Conservation (phyloP, 768 basidiomycete genomes). For the Goffeauzyma gilvescens region DNA sequence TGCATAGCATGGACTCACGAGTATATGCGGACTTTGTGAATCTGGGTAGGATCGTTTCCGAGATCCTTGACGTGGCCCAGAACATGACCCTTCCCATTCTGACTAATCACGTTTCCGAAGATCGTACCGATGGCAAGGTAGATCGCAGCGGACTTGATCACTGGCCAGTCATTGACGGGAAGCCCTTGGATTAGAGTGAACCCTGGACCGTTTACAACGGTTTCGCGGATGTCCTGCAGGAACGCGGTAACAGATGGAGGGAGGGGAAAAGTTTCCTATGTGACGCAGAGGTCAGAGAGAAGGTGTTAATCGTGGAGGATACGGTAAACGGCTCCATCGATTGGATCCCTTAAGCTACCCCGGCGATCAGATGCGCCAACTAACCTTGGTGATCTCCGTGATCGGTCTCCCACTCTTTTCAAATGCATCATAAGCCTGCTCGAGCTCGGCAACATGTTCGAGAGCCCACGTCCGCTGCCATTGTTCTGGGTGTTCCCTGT, state of each 20-base stretch:
- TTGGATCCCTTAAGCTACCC: no score
- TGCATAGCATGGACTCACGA: no score
- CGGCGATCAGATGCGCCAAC: neutral
- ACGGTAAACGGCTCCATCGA: neutral
- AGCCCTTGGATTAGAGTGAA: conserved; percentile 28
- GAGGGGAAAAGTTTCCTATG: conserved; percentile 23
- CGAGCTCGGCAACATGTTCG: conserved; percentile 21
- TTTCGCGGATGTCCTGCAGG: conserved; percentile 14
- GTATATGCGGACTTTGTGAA: conserved; percentile 22
- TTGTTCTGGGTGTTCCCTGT: conserved; percentile 12
- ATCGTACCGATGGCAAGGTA: conserved; percentile 27
- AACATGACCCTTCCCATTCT: conserved; percentile 28
- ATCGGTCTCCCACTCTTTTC: conserved; percentile 12
- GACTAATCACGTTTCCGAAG: conserved; percentile 22
- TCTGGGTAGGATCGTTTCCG: conserved; percentile 28
- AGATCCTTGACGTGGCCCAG: conserved; percentile 32
- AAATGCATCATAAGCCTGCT: conserved; percentile 17
- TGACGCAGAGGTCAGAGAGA: neutral
- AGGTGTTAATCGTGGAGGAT: neutral
- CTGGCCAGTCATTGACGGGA: conserved; percentile 21
- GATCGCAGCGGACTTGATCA: conserved; percentile 21
- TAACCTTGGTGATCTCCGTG: conserved; percentile 18
- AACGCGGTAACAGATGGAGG: conserved; percentile 11
- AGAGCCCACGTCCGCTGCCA: conserved; percentile 20
- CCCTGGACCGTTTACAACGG: conserved; percentile 27